A percentile compares a stretch with the other conserved stretches of the same genome.
These are phyloP conservation scores for Trifolium repens DNA, from an alignment of 306 rosid genomes.

Conservation along the genomic window DNA sequence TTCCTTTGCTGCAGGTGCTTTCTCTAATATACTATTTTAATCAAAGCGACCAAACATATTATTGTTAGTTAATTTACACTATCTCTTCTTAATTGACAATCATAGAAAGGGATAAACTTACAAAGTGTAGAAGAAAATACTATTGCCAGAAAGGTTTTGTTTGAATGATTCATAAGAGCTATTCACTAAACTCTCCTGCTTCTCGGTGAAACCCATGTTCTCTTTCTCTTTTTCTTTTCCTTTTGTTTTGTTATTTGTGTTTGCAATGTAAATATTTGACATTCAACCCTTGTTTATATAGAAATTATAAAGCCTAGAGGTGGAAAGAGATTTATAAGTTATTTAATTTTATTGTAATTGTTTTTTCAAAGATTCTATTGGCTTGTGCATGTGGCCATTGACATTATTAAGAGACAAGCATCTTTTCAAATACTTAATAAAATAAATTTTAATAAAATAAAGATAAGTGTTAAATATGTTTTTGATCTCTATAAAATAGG, in stretches of 20 bases:
- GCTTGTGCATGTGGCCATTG: neutral
- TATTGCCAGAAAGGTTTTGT: conserved; percentile 20
- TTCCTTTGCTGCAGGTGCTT: conserved; percentile 33
- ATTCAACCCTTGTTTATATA: neutral
- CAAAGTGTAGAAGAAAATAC: conserved; percentile 38
- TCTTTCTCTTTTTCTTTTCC: too few species aligned
- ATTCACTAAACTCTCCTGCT: conserved; percentile 39
- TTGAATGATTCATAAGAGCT: conserved; percentile 36
- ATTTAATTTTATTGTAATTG: too few species aligned
- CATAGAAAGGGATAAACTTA: neutral
- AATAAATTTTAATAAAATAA: too few species aligned
- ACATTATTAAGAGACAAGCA: neutral
- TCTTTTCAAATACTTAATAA: neutral
- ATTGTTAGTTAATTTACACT: neutral
- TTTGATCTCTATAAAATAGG: too few species aligned
- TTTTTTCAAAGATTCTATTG: neutral
- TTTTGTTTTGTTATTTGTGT: neutral
- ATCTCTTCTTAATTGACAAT: neutral
- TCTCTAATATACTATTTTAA: conserved; percentile 41
- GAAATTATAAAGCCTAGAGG: neutral
- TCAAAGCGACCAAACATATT: neutral
- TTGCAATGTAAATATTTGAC: neutral
- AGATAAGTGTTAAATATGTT: too few species aligned
- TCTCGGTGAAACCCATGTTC: conserved; percentile 36
- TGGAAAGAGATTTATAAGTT: neutral